Conservation (phyloP, 2,329 filamentous ascomycete genomes). For the Phyllachora maydis region DNA sequence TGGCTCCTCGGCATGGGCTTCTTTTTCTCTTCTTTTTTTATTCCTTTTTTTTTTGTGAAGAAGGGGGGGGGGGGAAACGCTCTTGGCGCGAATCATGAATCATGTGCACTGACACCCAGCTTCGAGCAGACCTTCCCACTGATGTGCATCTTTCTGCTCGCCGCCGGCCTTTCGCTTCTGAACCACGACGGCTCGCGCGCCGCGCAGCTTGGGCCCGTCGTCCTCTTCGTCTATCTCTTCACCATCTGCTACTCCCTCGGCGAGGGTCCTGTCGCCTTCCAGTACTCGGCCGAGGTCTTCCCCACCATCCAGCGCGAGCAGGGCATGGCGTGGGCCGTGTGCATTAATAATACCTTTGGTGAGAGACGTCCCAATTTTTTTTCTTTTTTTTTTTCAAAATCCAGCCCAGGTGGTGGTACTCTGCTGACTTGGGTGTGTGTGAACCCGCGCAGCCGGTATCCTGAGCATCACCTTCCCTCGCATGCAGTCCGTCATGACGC, state of each 20-base stretch:
- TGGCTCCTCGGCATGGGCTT: no score
- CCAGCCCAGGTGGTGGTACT: neutral
- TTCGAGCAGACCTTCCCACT: constrained; percentile 35
- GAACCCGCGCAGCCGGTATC: constrained; percentile 37
- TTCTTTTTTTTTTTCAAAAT: no score
- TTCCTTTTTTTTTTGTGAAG: no score
- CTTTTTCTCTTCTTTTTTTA: no score
- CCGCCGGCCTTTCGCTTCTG: constrained; percentile 37
- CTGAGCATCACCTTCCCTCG: constrained; percentile 38
- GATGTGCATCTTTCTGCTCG: constrained; percentile 46
- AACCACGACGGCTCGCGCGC: constrained; percentile 11
- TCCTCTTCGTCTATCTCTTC: constrained; percentile 39
- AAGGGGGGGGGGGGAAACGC: no score
- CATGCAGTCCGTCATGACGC: constrained; percentile 1
- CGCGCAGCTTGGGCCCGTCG: constrained; percentile 21
- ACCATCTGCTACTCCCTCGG: constrained; percentile 41
- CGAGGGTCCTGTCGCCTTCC: constrained; percentile 48
- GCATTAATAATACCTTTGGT: constrained; percentile 14
- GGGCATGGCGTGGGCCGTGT: constrained; percentile 50
- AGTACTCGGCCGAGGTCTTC: constrained; percentile 49
- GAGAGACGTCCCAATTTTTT: no score
- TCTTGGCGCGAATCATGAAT: no score
- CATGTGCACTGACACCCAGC: neutral
- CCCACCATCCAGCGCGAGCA: constrained; percentile 51
- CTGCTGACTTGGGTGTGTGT: constrained; percentile 17